Base-by-base conservation (phyloP, 2,329 filamentous ascomycete species). In the Sporothrix protearum region DNA sequence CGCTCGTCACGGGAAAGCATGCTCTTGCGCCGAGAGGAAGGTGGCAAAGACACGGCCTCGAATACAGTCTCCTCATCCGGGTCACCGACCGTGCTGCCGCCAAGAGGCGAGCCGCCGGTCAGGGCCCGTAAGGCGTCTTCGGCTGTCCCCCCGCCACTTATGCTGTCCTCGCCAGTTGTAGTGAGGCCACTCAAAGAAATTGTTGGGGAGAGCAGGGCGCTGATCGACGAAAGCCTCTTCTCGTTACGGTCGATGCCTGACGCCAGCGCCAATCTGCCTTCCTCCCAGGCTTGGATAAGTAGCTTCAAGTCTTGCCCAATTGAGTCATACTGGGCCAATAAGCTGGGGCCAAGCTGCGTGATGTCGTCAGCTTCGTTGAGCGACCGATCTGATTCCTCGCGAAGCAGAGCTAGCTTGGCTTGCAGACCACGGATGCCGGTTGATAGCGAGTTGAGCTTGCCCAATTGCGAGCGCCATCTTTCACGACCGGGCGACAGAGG, bases 281-380 rank as follows among this genome's bases (percentile, higher is more conserved):
- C 88, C 77, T 96, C 93, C 94, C 94, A 97, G 74, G 93, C 92
- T 74, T 91, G 86, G 80, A 94, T 89, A 67, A 97, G 83, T 57
- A 90, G 87, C 78, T 91, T 91, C 59, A 99, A 85, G 77, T 99
- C 96, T 33, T 90, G 85, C 2, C 96, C 96, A 74, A 99, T 96
- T 4, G 94, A 95, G 71, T 99, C 96, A 80, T 98, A 99, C 77
- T 98, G 96, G 28, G 89, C 83, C 85, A 97, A 90, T 51, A 98
- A 85, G 74, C 89, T 90, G 0, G 90, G 87, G 0, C 92, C 93
- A 19, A 97, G 86, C 75, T 97, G 92, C 3, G 89, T 88, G 22
- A 92, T 88, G 76, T 91, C 88, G 72, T 86, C 85, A 49, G 92
- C 89, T 76, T 91, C 89, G 77, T 97, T 92, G 36, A 97, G 81